Base-by-base conservation (phyloP, 805 yeast genomes). In the Candida quercuum region DNA sequence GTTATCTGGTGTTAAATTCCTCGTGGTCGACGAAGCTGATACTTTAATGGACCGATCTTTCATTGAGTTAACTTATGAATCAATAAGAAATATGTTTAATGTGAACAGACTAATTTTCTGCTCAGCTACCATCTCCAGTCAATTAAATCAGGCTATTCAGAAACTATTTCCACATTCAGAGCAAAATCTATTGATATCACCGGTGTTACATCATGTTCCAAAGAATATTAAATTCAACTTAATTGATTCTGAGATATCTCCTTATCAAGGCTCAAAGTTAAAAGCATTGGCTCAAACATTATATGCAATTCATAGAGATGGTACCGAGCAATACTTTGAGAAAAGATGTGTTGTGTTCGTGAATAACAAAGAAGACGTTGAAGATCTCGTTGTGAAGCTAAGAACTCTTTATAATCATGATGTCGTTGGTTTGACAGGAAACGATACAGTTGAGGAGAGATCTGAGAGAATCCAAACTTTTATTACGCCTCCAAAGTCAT, bases 21-120 rank as follows among this genome's bases (percentile, higher is more conserved):
- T 83, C 32, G 91, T 86, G 2, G 74, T 85, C 12, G 99, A 91
- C 56, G 99, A 91, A 59, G 98, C 99, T 0, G 99, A 91, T 60
- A 84, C 96, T 0, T 63, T 91, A 39, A 71, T 89, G 78, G 95
- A 89, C 55, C 74, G 76, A 36, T 81, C 93, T 0, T 89, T 88
- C 72, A 59, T 79, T 10, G 70, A 71, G 19, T 79, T 76, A 34
- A 85, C 96, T 3, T 71, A 76, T 43, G 58, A 65, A 2, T 72
- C 76, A 2, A 61, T 87, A 12, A 66, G 60, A 17, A 47, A 59
- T 34, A 68, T 78, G 63, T 66, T 74, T 15, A 72, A 74, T 41
- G 61, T 83, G 28, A 69, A 66, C 33, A 83, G 86, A 43, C 58
- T 87, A 17, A 71, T 89, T 1, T 75, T 91, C 47, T 86, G 91